Percentiles rank a stretch among this genome's conserved stretches.
phyloP scores from a whole-genome alignment of 331 rosid genomes.

The Pyracantha coccinea region DNA sequence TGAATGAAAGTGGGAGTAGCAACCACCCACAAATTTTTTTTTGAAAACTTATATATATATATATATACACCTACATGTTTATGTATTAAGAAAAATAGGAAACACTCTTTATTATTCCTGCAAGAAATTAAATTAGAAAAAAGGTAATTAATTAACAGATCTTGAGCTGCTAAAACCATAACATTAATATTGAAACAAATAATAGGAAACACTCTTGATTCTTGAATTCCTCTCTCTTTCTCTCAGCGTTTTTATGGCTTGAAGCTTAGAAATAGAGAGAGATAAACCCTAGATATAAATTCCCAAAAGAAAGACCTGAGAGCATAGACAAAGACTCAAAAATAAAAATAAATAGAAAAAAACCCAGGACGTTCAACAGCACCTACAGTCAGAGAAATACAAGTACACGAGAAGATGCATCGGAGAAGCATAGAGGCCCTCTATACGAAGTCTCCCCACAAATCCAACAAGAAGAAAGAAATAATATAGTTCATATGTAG shows the following conservation, averaged over 20 bases:
- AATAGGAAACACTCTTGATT: background rate
- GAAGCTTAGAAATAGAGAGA: background rate
- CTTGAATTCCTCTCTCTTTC: background rate
- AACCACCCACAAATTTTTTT: no score
- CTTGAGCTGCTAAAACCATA: background rate
- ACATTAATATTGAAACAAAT: background rate
- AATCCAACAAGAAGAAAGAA: no score
- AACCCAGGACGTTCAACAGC: background rate
- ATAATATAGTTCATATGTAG: no score
- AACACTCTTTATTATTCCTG: background rate
- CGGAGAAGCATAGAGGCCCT: background rate
- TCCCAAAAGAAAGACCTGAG: background rate
- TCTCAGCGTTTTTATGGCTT: background rate
- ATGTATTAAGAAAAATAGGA: background rate
- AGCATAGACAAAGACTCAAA: background rate
- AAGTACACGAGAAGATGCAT: background rate
- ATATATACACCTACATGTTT: background rate
- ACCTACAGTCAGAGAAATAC: background rate
- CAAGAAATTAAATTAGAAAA: background rate
- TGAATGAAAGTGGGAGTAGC: no score
- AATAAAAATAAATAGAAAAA: background rate
- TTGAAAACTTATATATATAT: no score
- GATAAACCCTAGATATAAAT: background rate
- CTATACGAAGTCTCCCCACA: no score
- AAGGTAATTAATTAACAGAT: background rate